A percentile compares a stretch with the other conserved stretches of the same genome.
These are phyloP conservation scores for Diospyros kaki DNA, from an alignment of 148 eudicot genomes.

Conservation along the genomic window DNA sequence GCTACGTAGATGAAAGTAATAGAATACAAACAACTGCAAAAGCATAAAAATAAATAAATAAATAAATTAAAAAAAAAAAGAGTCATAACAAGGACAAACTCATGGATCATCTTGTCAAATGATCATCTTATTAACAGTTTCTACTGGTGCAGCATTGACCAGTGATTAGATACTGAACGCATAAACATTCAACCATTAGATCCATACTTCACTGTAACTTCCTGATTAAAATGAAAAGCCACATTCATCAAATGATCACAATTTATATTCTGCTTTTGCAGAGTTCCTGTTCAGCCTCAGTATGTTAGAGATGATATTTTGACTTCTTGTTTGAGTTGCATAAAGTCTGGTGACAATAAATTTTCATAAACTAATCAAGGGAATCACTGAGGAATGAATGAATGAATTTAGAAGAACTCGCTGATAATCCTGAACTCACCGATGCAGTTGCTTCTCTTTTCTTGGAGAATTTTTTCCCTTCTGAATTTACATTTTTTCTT, in stretches of 20 bases:
- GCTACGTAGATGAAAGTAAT: neutral
- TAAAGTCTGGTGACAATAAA: neutral
- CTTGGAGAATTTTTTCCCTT: neutral
- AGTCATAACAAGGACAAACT: neutral
- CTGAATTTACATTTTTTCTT: conserved; percentile 8
- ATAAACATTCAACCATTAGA: neutral
- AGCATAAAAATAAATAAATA: too few species aligned
- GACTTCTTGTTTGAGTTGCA: neutral
- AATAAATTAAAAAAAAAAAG: too few species aligned
- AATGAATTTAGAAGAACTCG: conserved; percentile 13
- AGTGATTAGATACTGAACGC: neutral
- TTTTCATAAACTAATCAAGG: neutral
- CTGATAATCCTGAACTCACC: conserved; percentile 9
- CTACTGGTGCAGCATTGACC: neutral
- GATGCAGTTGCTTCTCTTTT: neutral
- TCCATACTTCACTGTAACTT: neutral
- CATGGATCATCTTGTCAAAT: neutral
- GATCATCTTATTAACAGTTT: neutral
- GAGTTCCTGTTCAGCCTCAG: neutral
- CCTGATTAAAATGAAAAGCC: neutral
- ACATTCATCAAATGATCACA: neutral
- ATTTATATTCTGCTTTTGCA: neutral
- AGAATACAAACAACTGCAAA: neutral
- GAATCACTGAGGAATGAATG: neutral
- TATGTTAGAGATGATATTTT: neutral